Percentiles rank a stretch among this genome's conserved stretches.
Evolutionary conservation across 306 rosid species (phyloP).

Genomic region (Canavalia gladiata): DNA sequence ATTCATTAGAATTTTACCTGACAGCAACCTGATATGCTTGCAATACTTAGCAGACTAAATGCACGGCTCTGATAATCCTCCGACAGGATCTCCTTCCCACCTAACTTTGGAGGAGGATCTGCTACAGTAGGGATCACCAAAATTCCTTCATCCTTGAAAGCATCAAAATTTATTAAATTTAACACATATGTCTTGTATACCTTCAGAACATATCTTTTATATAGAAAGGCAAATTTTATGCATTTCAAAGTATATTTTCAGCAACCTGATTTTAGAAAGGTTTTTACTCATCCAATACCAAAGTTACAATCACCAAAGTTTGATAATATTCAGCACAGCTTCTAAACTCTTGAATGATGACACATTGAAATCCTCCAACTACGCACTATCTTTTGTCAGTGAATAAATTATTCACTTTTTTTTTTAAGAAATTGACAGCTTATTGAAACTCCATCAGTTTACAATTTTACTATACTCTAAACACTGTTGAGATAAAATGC

Average conservation of each 20-base stretch:
- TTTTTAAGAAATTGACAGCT: neutral
- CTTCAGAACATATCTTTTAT: neutral
- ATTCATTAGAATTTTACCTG: slow-evolving; percentile 64
- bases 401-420: neutral
- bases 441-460: neutral
- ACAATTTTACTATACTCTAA: neutral
- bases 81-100: slow-evolving; percentile 79
- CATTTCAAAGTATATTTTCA: slow-evolving; percentile 13
- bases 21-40: slow-evolving; percentile 97
- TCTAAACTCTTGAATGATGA: slow-evolving; percentile 12
- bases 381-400: neutral
- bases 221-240: neutral
- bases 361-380: slow-evolving; percentile 18
- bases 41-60: slow-evolving; percentile 80
- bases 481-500: slow-evolving; percentile 2
- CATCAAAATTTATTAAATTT: slow-evolving; percentile 31
- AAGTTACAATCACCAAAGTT: slow-evolving; percentile 21
- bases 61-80: slow-evolving; percentile 74
- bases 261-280: slow-evolving; percentile 1
- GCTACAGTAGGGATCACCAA: slow-evolving; percentile 90
- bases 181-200: slow-evolving; percentile 1
- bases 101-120: slow-evolving; percentile 94
- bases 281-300: slow-evolving; percentile 12
- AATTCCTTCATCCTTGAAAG: slow-evolving; percentile 88
- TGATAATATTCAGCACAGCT: slow-evolving; percentile 25